A percentile compares a stretch with the other conserved stretches of the same genome.
Evolutionary conservation across 2,329 filamentous ascomycete genomes (phyloP).

Genomic region (Phaeoacremonium minimum): DNA sequence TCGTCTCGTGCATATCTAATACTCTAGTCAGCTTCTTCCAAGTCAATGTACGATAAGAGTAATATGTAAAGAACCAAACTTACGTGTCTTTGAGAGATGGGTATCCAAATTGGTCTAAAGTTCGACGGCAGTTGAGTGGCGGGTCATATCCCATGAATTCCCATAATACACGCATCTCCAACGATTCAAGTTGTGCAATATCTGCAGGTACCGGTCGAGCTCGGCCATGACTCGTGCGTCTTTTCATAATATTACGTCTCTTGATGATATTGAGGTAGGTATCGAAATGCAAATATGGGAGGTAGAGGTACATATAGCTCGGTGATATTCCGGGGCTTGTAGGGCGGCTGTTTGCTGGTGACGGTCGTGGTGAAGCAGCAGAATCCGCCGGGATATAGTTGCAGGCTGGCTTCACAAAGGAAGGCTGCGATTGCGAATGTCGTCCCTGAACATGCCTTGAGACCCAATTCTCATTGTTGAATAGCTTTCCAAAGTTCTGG

Average conservation of each 20-base stretch:
- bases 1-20: conserved; percentile 55
- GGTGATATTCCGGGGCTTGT: conserved; percentile 5
- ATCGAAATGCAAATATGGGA: conserved; percentile 62
- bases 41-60: too few relatives aligned
- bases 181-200: conserved; percentile 48
- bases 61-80: too few relatives aligned
- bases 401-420: conserved; percentile 32
- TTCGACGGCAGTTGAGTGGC: conserved; percentile 57
- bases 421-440: conserved; percentile 30
- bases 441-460: conserved; percentile 33
- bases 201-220: conserved; percentile 50
- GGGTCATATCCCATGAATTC: conserved; percentile 57
- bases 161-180: conserved; percentile 60
- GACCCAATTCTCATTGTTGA: conserved; percentile 35
- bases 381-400: conserved; percentile 26
- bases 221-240: conserved; percentile 48
- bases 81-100: conserved; percentile 59
- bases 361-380: conserved; percentile 14
- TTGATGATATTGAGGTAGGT: conserved; percentile 54
- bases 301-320: conserved; percentile 42
- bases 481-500: conserved; percentile 29
- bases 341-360: conserved; percentile 7
- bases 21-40: too few relatives aligned
- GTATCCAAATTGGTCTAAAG: conserved; percentile 61
- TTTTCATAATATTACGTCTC: conserved; percentile 49